Percentiles rank a stretch among this genome's conserved stretches.
These are phyloP conservation scores for Rhizophagus clarus DNA, from an alignment of 192 early-diverging fungal genomes.

Conservation along the genomic window DNA sequence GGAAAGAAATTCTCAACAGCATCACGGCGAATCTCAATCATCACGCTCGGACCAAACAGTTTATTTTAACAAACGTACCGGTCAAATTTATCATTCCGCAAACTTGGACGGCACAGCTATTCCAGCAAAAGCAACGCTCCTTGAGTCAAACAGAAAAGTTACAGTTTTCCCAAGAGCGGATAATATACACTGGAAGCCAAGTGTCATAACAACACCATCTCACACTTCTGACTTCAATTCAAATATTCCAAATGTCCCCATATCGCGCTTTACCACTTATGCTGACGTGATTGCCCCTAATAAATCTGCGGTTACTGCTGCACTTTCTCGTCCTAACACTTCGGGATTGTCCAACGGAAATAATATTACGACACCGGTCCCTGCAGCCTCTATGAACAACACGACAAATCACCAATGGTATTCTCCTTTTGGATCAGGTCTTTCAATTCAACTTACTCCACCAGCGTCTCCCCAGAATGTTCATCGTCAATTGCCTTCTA, in stretches of 20 bases:
- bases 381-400: not conserved
- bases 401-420: slow-evolving; percentile 21
- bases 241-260: not conserved
- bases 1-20: too few relatives aligned
- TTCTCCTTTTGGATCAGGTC: slow-evolving; percentile 24
- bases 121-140: not conserved
- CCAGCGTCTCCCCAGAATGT: slow-evolving; percentile 1
- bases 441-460: slow-evolving; percentile 25
- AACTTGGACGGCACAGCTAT: not conserved
- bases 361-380: not conserved
- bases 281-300: slow-evolving; percentile 13
- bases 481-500: slow-evolving; percentile 13
- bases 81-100: too few relatives aligned
- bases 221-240: not conserved
- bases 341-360: not conserved
- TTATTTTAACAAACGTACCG: slow-evolving; percentile 4
- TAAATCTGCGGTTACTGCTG: not conserved
- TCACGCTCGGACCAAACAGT: not conserved
- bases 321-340: not conserved
- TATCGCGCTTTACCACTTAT: not conserved
- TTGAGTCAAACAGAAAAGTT: not conserved
- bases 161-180: not conserved
- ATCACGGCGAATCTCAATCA: too few relatives aligned
- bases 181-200: slow-evolving; percentile 8
- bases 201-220: not conserved